phyloP scores from a whole-genome alignment of 495 filamentous ascomycete genomes.

The Aspergillus sparsus region DNA sequence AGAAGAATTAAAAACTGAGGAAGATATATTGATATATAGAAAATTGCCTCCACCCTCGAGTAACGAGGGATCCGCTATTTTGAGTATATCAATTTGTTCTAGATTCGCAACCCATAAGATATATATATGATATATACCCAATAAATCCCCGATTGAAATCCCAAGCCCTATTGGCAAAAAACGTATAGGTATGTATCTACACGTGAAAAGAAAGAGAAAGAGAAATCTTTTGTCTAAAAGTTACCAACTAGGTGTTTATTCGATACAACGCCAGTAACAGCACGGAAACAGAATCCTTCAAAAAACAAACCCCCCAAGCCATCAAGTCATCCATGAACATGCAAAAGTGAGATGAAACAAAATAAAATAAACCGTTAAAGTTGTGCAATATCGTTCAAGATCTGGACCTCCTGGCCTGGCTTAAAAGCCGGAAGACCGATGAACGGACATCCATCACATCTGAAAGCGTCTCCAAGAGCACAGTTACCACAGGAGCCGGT shows the following conservation, averaged over 20 bases:
- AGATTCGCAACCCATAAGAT: no score
- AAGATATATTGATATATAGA: no score
- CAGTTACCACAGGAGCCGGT: slow-evolving; percentile 92
- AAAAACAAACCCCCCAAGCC: background rate
- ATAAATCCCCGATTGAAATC: no score
- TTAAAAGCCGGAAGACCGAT: slow-evolving; percentile 94
- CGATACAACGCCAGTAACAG: slow-evolving; percentile 1
- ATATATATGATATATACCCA: no score
- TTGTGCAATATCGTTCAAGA: slow-evolving; percentile 85
- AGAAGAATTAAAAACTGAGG: no score
- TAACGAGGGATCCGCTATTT: no score
- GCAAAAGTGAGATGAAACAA: background rate
- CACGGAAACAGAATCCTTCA: background rate
- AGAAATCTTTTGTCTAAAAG: slow-evolving; percentile 3
- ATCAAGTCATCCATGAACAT: background rate
- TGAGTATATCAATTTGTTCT: no score
- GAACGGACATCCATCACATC: slow-evolving; percentile 79
- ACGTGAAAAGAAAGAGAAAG: no score
- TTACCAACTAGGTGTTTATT: background rate
- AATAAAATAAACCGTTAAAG: slow-evolving; percentile 47
- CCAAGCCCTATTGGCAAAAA: no score
- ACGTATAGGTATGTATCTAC: no score
- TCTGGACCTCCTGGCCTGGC: slow-evolving; percentile 87
- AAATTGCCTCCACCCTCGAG: no score
- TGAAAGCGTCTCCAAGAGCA: slow-evolving; percentile 74